Evolutionary conservation across 2,329 filamentous ascomycete genomes (phyloP), one percentile per base, ranked within the genome.

Genomic region (Ceratocystis eucalypticola): DNA sequence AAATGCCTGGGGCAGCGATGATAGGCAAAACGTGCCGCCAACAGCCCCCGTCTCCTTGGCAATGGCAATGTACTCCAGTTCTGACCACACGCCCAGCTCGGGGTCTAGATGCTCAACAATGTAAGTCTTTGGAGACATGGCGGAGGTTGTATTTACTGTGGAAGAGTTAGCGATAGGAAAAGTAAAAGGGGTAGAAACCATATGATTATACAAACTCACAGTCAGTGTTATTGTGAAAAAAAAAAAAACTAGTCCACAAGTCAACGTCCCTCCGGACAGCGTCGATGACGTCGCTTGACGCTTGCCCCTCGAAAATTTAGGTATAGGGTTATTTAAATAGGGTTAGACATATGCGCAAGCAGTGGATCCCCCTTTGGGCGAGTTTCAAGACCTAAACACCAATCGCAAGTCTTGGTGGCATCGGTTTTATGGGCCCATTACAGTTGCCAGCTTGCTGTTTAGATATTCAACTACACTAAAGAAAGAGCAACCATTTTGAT

Each of bases 91-190:
- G 44, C 95, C 94, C 37, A 99, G 82, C 76, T 99, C 94, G 50
- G 89, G 87, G 78, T 99, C 94, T 70, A 99, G 86, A 77, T 99
- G 93, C 80, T 97, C 93, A 71, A 97, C 92, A 72, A 97, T 89
- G 77, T 94, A 96, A 55, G 86, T 92, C 76, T 80, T 67, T 62
- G 67, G 61, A 33, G 64, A 28, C 20, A 37, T 64, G 25, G 17
- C 22, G 37, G 59, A 37, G 28, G 33, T 25, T 15, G 5, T 44
- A 7, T 61, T 30, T 5, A 7, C 5, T 65, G 28, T 53, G 28
- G 22, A 20, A 45, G 7, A 50, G 10, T 28, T 67, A n/a, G 17
- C 4, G 6, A 41, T 41, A 41, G 37, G 12, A 10, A 37, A 41
- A 41, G 8, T 3, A 41, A 41, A 41, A 12, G 33, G 37, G 10